Evolutionary conservation across 2,329 filamentous ascomycete genomes (phyloP), one percentile per base, ranked within the genome.

Genomic region (Pseudocercospora vitis): DNA sequence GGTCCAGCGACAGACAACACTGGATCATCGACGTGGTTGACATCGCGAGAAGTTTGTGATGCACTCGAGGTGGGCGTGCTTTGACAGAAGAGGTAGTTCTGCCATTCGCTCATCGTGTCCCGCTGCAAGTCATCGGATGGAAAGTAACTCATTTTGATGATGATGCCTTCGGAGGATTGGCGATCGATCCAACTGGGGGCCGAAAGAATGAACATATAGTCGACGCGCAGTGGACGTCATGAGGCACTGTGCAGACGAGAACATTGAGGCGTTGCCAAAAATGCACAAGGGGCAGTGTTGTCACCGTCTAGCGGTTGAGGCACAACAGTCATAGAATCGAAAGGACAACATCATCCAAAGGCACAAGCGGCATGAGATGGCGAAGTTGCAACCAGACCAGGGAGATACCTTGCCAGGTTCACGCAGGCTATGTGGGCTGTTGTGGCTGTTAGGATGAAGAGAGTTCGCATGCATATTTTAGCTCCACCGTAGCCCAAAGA

Each of bases 391-490:
- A 40, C 8, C 37, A 40, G 37, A 55, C 48, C 47, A 31, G 48
- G 48, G 42, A 18, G 45, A 37, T 32, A 49, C 45, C 24, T 33
- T 48, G 45, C 28, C 31, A 33, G 45, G 31, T 33, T 48, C 44
- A 48, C 16, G 44, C 23, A 31, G 44, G 14, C 44, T 47, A 29
- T 31, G 44, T 47, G 26, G 44, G 35, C 35, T 39, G 48, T 44
- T 51, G 40, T 28, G 50, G 50, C 50, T 45, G 57, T 42, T 31
- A 57, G 52, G 57, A 55, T 57, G 45, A 53, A 45, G 42, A 58
- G 52, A 56, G 50, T 60, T 56, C 52, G 52, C 57, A 55, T 53
- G 57, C 55, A 60, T 58, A 52, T 48, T 53, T 53, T 48, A 58
- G 55, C 58, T 60, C 53, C 55, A 54, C 55, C 55, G 42, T 40